Evolutionary conservation across 345 rosid species (phyloP).

Genomic region (Physaria fendleri): DNA sequence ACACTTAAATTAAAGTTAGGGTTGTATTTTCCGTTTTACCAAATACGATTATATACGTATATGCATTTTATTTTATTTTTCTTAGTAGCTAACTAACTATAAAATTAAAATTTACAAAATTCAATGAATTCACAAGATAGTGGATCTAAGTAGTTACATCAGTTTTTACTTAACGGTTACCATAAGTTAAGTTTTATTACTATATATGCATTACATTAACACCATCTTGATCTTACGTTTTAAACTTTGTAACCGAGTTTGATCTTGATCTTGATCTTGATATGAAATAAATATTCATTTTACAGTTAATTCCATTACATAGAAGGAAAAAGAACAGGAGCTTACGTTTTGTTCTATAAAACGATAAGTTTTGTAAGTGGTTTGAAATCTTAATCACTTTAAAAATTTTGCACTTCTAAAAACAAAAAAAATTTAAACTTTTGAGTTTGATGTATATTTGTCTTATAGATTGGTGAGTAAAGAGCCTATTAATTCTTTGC

Average conservation of each 20-base stretch:
- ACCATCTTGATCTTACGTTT: constrained; percentile 13
- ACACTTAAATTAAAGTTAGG: too few relatives aligned
- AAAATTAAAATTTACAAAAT: not conserved
- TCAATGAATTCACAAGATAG: constrained; percentile 1
- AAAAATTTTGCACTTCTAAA: not conserved
- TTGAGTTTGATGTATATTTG: constrained; percentile 25
- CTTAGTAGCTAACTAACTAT: not conserved
- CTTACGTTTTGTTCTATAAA: constrained; percentile 4
- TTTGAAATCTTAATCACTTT: constrained; percentile 32
- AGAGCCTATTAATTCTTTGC: constrained; percentile 21
- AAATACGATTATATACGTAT: not conserved
- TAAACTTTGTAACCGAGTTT: constrained; percentile 2
- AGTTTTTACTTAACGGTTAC: constrained; percentile 10
- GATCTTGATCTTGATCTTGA: too few relatives aligned
- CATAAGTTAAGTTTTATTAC: constrained; percentile 3
- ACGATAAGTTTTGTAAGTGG: constrained; percentile 20
- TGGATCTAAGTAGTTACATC: not conserved
- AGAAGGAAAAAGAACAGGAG: not conserved
- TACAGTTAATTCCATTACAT: not conserved
- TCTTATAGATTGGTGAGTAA: constrained; percentile 21
- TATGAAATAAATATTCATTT: not conserved
- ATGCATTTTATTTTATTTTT: not conserved
- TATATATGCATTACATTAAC: not conserved
- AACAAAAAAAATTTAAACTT: not conserved
- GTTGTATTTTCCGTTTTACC: too few relatives aligned